Base-by-base conservation (phyloP, 331 rosid species). In the Pyracantha coccinea region DNA sequence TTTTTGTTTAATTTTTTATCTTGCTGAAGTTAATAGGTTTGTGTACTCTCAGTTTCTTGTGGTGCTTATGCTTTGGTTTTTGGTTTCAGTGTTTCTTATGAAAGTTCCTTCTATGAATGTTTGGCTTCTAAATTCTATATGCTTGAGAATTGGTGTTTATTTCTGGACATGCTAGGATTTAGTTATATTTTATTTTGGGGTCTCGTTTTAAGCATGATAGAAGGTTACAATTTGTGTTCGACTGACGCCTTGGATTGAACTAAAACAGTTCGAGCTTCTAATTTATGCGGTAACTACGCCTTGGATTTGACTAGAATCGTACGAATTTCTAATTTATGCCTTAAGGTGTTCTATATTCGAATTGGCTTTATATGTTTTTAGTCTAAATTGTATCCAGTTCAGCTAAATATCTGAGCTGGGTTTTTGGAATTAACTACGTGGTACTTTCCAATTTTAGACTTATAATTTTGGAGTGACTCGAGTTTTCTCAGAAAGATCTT, bases 401-500 rank as follows among this genome's bases (percentile, higher is more conserved):
- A 7, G 77, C 55, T 12, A 75, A 47, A 5, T 73, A 17, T 75
- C 38, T 59, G 64, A 72, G 47, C 70, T 25, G 3, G 17, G 76
- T 62, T 52, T 50, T 61, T 14, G 7, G 67, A 29, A 35, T 61
- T 58, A 35, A 25, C 17, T 31, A 9, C 24, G 3, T 45, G 63
- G 32, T 16, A 6, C 27, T 69, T 68, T 38, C 16, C 55, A 24
- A 44, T 75, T 53, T 53, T 80, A 29, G 68, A 62, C 63, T 68
- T 45, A 41, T 17, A 15, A 78, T 68, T 16, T 69, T 68, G n/a
- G 57, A 14, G 69, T 71, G 66, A 75, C 55, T 78, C 64, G 74
- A 65, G 47, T 55, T 75, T 80, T 35, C 47, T 77, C 21, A 58
- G 31, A 61, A 81, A 62, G 77, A 72, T 62, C 62, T 31, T 32